Evolutionary conservation across 441 rosid genomes (phyloP), one percentile per base, ranked within the genome.

Genomic region (Croton laevigatus): DNA sequence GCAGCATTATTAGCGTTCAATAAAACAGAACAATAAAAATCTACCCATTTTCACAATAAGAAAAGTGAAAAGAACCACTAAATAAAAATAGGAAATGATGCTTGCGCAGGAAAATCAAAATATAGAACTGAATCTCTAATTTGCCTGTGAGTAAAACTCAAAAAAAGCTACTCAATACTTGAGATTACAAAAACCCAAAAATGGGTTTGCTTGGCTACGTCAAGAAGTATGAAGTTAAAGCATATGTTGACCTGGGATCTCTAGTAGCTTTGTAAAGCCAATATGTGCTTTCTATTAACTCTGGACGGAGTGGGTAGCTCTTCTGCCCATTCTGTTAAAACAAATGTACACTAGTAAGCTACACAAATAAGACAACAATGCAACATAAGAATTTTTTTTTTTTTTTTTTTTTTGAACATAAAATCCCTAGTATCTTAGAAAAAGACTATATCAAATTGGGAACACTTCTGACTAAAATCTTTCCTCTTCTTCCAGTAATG

Each of bases 231-330:
- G 62, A 55, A 65, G 12, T 74, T 49, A 45, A 44, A 49, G 65
- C 52, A 73, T 45, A 75, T 74, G 69, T 65, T 75, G 20, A 95
- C 99, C 94, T 91, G 49, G 92, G 89, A 82, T 95, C 88, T 83
- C 96, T 82, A 60, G 98, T 95, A 77, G 99, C 98, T 84, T 93
- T 95, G 87, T 88, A 95, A 69, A 95, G 90, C 99, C 96, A 93
- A 74, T 95, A 95, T 42, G 99, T 95, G 87, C 99, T 95, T 74
- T 95, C 99, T 34, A 91, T 89, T 71, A 95, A 75, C 83, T 95
- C 99, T 27, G 99, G 99, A 72, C 99, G 96, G 74, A 95, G 76
- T 27, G 99, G 99, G 66, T 95, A 95, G 80, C 99, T 88, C 78
- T 87, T 93, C 75, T 95, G 99, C 63, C 99, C 99, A 76, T 80